These are phyloP conservation scores for Mariannaea elegans DNA, from an alignment of 2,329 filamentous ascomycete species.

Conservation along the genomic window DNA sequence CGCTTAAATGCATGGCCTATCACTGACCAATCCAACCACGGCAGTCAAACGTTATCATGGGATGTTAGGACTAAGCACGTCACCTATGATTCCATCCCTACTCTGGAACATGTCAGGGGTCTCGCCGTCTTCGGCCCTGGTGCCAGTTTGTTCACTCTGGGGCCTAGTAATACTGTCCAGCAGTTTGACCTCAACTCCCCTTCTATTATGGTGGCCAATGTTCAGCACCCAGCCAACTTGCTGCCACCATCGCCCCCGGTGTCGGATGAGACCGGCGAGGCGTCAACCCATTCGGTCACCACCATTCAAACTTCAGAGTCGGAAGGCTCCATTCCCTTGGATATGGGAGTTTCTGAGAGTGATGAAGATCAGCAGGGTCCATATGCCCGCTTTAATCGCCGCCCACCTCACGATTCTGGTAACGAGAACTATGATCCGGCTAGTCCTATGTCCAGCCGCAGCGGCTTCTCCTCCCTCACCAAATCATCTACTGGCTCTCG, in stretches of 20 bases:
- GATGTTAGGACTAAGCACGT: slow-evolving; percentile 98
- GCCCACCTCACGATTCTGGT: slow-evolving; percentile 70
- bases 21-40: slow-evolving; percentile 44
- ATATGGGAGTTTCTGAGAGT: slow-evolving; percentile 72
- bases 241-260: slow-evolving; percentile 85
- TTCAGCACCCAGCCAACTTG: slow-evolving; percentile 83
- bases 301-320: slow-evolving; percentile 62
- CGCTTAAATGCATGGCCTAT: slow-evolving; percentile 51
- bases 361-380: slow-evolving; percentile 83
- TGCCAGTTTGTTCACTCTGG: slow-evolving; percentile 91
- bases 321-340: slow-evolving; percentile 64
- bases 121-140: slow-evolving; percentile 89
- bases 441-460: slow-evolving; percentile 72
- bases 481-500: slow-evolving; percentile 64
- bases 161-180: slow-evolving; percentile 87
- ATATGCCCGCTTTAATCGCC: slow-evolving; percentile 77
- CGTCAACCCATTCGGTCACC: slow-evolving; percentile 55
- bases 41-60: slow-evolving; percentile 90
- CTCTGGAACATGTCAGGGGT: slow-evolving; percentile 80
- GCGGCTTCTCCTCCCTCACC: slow-evolving; percentile 67
- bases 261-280: slow-evolving; percentile 74
- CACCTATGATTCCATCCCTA: slow-evolving; percentile 87
- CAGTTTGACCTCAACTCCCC: slow-evolving; percentile 93
- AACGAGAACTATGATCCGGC: slow-evolving; percentile 69
- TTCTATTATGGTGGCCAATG: slow-evolving; percentile 81